Percentiles rank a stretch among this genome's conserved stretches.
Evolutionary conservation across 495 filamentous ascomycete genomes (phyloP).

Genomic region (Physcia stellaris): DNA sequence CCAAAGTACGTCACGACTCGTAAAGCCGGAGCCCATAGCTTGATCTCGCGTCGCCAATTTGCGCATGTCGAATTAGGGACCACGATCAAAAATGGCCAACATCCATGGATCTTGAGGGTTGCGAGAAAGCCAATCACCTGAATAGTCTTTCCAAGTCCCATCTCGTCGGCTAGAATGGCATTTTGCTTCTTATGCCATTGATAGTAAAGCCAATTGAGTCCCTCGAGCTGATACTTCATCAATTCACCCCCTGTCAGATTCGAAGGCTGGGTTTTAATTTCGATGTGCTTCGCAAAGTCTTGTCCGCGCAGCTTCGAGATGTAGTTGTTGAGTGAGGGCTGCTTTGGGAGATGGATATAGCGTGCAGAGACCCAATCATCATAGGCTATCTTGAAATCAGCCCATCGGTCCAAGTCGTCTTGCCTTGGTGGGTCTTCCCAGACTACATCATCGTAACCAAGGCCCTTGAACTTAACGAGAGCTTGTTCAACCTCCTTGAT

Average conservation of each 20-base stretch:
- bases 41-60: conserved; percentile 95
- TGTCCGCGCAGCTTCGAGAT: conserved; percentile 45
- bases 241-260: conserved; percentile 63
- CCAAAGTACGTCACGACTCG: conserved; percentile 89
- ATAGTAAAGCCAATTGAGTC: conserved; percentile 94
- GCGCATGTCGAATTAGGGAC: conserved; percentile 89
- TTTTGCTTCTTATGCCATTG: conserved; percentile 71
- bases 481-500: conserved; percentile 57
- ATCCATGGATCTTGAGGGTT: conserved; percentile 61
- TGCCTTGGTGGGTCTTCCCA: conserved; percentile 75
- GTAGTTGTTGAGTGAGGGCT: conserved; percentile 39
- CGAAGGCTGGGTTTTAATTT: conserved; percentile 58
- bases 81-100: conserved; percentile 88
- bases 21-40: conserved; percentile 77
- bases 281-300: conserved; percentile 50
- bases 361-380: conserved; percentile 66
- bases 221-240: conserved; percentile 90
- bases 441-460: conserved; percentile 81
- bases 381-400: conserved; percentile 72
- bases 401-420: conserved; percentile 54
- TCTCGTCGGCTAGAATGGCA: conserved; percentile 94
- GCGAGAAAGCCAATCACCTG: conserved; percentile 79
- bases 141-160: conserved; percentile 97
- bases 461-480: conserved; percentile 83
- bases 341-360: conserved; percentile 47